Conservation (phyloP, 352 stramenopile species). For the Phytopythium helicoides region DNA sequence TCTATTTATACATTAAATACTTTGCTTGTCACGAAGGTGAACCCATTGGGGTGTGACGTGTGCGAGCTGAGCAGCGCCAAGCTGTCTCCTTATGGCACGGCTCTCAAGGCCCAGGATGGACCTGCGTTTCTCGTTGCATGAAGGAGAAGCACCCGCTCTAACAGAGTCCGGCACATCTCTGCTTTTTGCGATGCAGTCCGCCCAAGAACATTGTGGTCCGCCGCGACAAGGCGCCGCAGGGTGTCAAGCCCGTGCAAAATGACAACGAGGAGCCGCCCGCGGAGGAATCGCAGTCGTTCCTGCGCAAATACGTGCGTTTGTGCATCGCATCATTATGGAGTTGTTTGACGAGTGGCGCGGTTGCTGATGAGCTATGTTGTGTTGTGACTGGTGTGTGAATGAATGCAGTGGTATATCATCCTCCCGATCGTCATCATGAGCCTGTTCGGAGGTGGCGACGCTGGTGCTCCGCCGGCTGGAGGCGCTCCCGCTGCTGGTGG, state of each 20-base stretch:
- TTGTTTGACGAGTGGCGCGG: too few species aligned
- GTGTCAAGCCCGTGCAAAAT: constrained; percentile 66
- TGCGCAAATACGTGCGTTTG: constrained; percentile 80
- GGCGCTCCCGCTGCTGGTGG: constrained; percentile 14
- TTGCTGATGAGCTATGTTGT: constrained; percentile 2
- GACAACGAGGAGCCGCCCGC: constrained; percentile 57
- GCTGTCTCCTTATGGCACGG: constrained; percentile 51
- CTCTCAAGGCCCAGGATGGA: constrained; percentile 58
- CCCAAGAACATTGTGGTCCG: constrained; percentile 62
- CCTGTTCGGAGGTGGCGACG: constrained; percentile 56
- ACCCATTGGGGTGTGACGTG: too few species aligned
- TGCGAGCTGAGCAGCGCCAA: constrained; percentile 58
- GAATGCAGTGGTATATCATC: constrained; percentile 79
- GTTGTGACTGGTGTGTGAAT: constrained; percentile 7
- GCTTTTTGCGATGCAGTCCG: too few species aligned
- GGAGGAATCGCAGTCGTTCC: constrained; percentile 74
- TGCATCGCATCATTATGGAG: not conserved
- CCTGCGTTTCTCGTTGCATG: too few species aligned
- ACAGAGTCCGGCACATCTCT: too few species aligned
- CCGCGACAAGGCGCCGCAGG: constrained; percentile 61
- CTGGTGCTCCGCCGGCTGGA: constrained; percentile 32
- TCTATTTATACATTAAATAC: too few species aligned
- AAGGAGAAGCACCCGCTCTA: too few species aligned
- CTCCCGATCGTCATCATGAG: constrained; percentile 76
- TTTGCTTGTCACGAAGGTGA: too few species aligned